phyloP scores from a whole-genome alignment of 495 filamentous ascomycete genomes.

The Aspergillus nidulans region DNA sequence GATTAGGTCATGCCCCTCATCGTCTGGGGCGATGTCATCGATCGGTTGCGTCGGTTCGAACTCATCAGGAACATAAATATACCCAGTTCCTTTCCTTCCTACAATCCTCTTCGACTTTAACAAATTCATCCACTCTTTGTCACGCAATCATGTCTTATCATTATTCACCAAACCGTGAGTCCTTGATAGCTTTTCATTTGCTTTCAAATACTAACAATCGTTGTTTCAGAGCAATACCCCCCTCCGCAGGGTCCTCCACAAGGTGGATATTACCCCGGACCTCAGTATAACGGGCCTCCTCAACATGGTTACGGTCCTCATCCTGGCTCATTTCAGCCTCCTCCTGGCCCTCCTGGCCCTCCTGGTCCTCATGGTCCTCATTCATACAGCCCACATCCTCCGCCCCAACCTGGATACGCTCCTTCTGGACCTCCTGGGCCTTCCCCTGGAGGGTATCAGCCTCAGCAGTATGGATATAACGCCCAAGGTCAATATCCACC shows the following conservation, averaged over 20 bases:
- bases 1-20: not conserved
- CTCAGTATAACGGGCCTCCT: slow-evolving; percentile 9
- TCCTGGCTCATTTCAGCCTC: slow-evolving; percentile 1
- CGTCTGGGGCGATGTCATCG: not conserved
- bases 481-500: slow-evolving; percentile 3
- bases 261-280: slow-evolving; percentile 13
- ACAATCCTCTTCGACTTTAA: not conserved
- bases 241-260: slow-evolving; percentile 20
- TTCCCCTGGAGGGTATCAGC: not conserved
- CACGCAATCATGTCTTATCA: slow-evolving; percentile 1
- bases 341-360: slow-evolving; percentile 19
- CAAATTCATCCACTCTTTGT: not conserved
- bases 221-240: slow-evolving; percentile 4
- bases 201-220: not conserved
- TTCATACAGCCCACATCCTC: slow-evolving; percentile 38
- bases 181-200: not conserved
- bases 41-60: not conserved
- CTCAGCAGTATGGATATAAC: not conserved
- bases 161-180: slow-evolving; percentile 25
- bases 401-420: slow-evolving; percentile 12
- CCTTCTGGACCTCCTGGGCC: slow-evolving; percentile 12
- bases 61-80: not conserved
- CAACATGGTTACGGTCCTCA: slow-evolving; percentile 5
- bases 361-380: slow-evolving; percentile 34
- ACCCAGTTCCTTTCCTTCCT: not conserved